Conservation (phyloP, 345 rosid genomes). For the Eucalyptus erythrocorys region DNA sequence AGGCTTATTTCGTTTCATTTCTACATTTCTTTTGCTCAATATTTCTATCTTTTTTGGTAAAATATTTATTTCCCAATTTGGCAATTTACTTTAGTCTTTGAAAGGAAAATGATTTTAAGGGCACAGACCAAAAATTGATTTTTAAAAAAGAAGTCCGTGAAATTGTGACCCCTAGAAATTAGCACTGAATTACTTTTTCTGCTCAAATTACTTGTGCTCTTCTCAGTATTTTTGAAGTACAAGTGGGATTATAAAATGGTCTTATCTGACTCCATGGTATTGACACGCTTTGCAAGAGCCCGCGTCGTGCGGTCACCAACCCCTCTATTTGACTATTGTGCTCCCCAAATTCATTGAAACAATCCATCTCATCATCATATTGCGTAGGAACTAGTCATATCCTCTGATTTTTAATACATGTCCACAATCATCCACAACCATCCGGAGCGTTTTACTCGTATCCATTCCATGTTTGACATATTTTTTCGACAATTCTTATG, state of each 20-base stretch:
- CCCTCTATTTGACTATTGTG: not conserved
- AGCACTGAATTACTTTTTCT: not conserved
- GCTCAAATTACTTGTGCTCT: not conserved
- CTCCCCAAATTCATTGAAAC: not conserved
- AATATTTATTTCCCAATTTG: not conserved
- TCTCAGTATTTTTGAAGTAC: not conserved
- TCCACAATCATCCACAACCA: too few species aligned
- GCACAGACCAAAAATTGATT: not conserved
- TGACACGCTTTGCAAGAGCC: not conserved
- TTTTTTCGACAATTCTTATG: not conserved
- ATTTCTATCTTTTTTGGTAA: too few species aligned
- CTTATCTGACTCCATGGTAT: not conserved
- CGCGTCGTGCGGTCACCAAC: not conserved
- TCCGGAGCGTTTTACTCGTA: fast-evolving
- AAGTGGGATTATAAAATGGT: not conserved
- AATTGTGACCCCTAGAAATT: not conserved
- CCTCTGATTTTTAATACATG: too few species aligned
- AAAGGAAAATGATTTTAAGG: not conserved
- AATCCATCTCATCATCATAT: not conserved
- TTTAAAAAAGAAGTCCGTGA: not conserved
- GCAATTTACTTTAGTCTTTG: too few species aligned
- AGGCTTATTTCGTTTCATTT: not conserved
- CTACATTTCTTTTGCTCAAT: not conserved
- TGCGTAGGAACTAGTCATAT: not conserved
- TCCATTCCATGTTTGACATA: not conserved